Percentiles rank a stretch among this genome's conserved stretches.
Conservation (phyloP, 352 stramenopile genomes). For the Saprolegnia diclina region DNA sequence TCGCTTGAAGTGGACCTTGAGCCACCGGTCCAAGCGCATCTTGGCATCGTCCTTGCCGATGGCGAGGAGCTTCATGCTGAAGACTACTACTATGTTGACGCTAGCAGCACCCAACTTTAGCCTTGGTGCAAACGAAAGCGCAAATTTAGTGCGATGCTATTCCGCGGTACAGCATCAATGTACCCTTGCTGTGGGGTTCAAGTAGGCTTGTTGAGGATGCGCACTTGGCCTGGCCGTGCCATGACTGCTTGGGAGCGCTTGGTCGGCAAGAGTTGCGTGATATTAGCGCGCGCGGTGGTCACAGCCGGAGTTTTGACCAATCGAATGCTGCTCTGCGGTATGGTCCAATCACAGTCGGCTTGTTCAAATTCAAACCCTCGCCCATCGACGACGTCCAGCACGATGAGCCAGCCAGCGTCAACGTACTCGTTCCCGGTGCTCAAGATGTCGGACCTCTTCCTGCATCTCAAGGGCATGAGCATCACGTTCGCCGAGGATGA, state of each 20-base stretch:
- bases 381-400: neutral
- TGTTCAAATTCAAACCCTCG: conserved; percentile 1
- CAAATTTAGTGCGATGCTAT: too few relatives aligned
- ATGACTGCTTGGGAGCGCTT: too few relatives aligned
- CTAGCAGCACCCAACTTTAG: conserved; percentile 6
- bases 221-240: too few relatives aligned
- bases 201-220: too few relatives aligned
- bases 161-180: too few relatives aligned
- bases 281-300: too few relatives aligned
- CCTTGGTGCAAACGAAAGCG: too few relatives aligned
- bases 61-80: conserved; percentile 17
- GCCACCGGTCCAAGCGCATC: conserved; percentile 26
- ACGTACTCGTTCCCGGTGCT: conserved; percentile 90
- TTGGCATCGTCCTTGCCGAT: conserved; percentile 21
- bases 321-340: neutral
- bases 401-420: neutral
- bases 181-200: too few relatives aligned
- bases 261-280: too few relatives aligned
- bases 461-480: conserved; percentile 87
- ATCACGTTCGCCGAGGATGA: conserved; percentile 88
- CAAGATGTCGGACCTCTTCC: conserved; percentile 90
- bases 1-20: conserved; percentile 23
- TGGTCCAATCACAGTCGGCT: neutral
- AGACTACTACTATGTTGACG: neutral
- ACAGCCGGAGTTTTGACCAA: neutral